Conservation (phyloP, 2,329 filamentous ascomycete genomes). For the Fusarium metavorans region DNA sequence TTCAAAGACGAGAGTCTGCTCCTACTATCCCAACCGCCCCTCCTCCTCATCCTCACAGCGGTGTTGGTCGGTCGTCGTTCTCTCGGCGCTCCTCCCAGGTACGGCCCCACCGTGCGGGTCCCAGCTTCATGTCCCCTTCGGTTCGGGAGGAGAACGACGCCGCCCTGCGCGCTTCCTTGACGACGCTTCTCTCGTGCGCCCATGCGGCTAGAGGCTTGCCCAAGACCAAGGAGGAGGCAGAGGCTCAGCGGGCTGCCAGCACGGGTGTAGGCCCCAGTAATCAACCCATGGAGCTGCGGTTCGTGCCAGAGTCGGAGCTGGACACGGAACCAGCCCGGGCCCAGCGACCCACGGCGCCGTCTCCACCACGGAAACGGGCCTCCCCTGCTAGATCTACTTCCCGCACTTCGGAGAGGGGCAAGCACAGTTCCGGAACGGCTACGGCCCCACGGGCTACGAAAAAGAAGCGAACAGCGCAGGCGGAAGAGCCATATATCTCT, state of each 20-base stretch:
- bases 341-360: conserved; percentile 36
- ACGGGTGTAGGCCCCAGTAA: conserved; percentile 58
- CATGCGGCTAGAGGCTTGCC: conserved; percentile 86
- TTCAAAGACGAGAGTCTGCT: conserved; percentile 62
- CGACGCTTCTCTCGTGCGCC: conserved; percentile 93
- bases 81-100: conserved; percentile 62
- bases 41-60: conserved; percentile 62
- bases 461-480: conserved; percentile 67
- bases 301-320: conserved; percentile 72
- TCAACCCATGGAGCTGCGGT: conserved; percentile 69
- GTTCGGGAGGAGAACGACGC: conserved; percentile 93
- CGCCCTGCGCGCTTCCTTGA: conserved; percentile 91
- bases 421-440: conserved; percentile 58
- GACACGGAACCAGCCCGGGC: conserved; percentile 52
- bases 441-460: conserved; percentile 63
- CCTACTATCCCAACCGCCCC: conserved; percentile 57
- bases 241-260: conserved; percentile 49
- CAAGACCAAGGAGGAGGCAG: conserved; percentile 68
- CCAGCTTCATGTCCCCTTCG: conserved; percentile 78
- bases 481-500: conserved; percentile 61
- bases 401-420: conserved; percentile 58
- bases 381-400: conserved; percentile 49
- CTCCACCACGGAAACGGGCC: conserved; percentile 42
- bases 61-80: conserved; percentile 63
- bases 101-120: conserved; percentile 58